phyloP scores from a whole-genome alignment of 352 stramenopile genomes.

The Phytophthora podocarpi region DNA sequence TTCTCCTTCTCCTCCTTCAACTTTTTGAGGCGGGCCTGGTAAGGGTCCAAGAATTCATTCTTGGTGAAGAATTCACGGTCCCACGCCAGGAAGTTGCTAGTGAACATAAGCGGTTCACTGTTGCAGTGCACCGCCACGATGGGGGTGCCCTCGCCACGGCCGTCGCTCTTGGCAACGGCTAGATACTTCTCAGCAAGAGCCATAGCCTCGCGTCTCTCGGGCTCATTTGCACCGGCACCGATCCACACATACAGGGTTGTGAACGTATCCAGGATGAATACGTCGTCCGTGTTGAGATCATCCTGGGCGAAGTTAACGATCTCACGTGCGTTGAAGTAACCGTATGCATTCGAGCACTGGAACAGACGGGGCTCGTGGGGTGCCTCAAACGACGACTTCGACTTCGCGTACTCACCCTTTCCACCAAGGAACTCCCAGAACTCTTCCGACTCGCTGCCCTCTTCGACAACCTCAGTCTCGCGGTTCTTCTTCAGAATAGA shows the following conservation, averaged over 20 bases:
- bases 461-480: slow-evolving; percentile 48
- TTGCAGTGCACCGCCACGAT: slow-evolving; percentile 84
- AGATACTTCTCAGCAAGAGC: slow-evolving; percentile 80
- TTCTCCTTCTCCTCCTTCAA: slow-evolving; percentile 83
- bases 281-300: slow-evolving; percentile 91
- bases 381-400: slow-evolving; percentile 67
- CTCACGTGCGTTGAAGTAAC: slow-evolving; percentile 87
- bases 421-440: slow-evolving; percentile 89
- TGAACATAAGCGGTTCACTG: slow-evolving; percentile 90
- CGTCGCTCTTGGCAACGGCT: slow-evolving; percentile 73
- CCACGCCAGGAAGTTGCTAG: slow-evolving; percentile 91
- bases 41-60: slow-evolving; percentile 90
- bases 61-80: slow-evolving; percentile 83
- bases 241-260: slow-evolving; percentile 93
- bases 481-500: slow-evolving; percentile 64
- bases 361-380: slow-evolving; percentile 87
- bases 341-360: slow-evolving; percentile 90
- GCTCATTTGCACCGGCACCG: slow-evolving; percentile 72
- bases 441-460: slow-evolving; percentile 72
- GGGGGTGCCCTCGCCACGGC: slow-evolving; percentile 78
- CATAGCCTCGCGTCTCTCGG: slow-evolving; percentile 71
- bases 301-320: slow-evolving; percentile 90
- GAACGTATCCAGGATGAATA: slow-evolving; percentile 93
- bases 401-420: slow-evolving; percentile 74
- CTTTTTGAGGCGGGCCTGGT: slow-evolving; percentile 82